Conservation (phyloP, 2,329 filamentous ascomycete genomes). For the Colletotrichum sp. region DNA sequence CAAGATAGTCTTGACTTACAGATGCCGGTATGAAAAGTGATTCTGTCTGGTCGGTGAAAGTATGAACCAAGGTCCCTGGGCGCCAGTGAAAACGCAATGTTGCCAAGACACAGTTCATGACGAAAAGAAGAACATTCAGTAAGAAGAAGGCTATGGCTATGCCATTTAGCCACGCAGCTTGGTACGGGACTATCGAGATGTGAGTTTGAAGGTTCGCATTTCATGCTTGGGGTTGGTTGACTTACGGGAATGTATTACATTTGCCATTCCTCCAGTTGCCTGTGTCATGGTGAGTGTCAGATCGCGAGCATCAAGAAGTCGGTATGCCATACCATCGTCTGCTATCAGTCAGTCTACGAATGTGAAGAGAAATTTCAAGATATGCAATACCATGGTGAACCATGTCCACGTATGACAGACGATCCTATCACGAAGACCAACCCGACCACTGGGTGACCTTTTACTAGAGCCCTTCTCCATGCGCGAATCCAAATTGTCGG, state of each 20-base stretch:
- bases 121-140: slow-evolving; percentile 67
- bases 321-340: slow-evolving; percentile 35
- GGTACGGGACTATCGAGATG: slow-evolving; percentile 63
- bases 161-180: slow-evolving; percentile 59
- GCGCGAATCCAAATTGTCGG: slow-evolving; percentile 40
- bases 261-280: slow-evolving; percentile 62
- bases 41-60: slow-evolving; percentile 79
- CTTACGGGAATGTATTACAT: slow-evolving; percentile 59
- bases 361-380: not conserved
- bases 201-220: slow-evolving; percentile 52
- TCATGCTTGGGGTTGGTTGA: slow-evolving; percentile 46
- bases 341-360: slow-evolving; percentile 17
- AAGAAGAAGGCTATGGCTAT: slow-evolving; percentile 67
- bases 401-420: slow-evolving; percentile 72
- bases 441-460: slow-evolving; percentile 26
- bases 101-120: slow-evolving; percentile 68
- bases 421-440: slow-evolving; percentile 55
- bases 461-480: slow-evolving; percentile 13
- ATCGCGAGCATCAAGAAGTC: not conserved
- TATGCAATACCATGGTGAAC: slow-evolving; percentile 63
- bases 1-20: slow-evolving; percentile 39
- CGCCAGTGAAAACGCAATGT: slow-evolving; percentile 71
- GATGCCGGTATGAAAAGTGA: slow-evolving; percentile 77
- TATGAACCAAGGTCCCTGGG: slow-evolving; percentile 72
- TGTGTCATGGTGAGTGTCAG: slow-evolving; percentile 25